Conservation (phyloP, 1,284 basidiomycete genomes). For the Meira miltonrushii region DNA sequence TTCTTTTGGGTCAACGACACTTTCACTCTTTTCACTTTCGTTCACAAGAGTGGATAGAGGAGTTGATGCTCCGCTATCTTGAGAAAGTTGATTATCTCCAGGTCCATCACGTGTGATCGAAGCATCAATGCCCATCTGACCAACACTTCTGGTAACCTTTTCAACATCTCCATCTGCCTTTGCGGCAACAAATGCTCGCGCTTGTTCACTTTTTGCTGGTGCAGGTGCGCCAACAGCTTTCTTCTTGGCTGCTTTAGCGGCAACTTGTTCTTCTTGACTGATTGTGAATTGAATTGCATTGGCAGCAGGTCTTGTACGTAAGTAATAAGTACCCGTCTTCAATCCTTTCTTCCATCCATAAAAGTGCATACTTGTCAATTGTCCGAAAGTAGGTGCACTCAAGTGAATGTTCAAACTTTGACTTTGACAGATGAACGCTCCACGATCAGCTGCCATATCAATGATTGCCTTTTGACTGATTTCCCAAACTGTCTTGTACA, state of each 20-base stretch:
- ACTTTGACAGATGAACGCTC: conserved; percentile 91
- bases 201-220: conserved; percentile 11
- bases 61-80: conserved; percentile 27
- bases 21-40: conserved; percentile 53
- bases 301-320: conserved; percentile 87
- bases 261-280: conserved; percentile 69
- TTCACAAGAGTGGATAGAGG: conserved; percentile 50
- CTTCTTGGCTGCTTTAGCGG: conserved; percentile 59
- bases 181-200: neutral
- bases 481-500: conserved; percentile 99
- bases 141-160: conserved; percentile 16
- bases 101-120: conserved; percentile 46
- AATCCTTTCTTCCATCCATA: conserved; percentile 99
- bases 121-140: conserved; percentile 42
- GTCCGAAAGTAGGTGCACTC: conserved; percentile 81
- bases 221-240: conserved; percentile 21
- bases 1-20: conserved; percentile 12
- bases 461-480: conserved; percentile 97
- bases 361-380: conserved; percentile 91
- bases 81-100: conserved; percentile 13
- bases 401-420: conserved; percentile 84
- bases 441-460: conserved; percentile 95
- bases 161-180: conserved; percentile 2
- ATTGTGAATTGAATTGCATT: conserved; percentile 98
- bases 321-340: conserved; percentile 81